A percentile compares a stretch with the other conserved stretches of the same genome.
phyloP scores from a whole-genome alignment of 345 rosid genomes.

The Anacardium occidentale region DNA sequence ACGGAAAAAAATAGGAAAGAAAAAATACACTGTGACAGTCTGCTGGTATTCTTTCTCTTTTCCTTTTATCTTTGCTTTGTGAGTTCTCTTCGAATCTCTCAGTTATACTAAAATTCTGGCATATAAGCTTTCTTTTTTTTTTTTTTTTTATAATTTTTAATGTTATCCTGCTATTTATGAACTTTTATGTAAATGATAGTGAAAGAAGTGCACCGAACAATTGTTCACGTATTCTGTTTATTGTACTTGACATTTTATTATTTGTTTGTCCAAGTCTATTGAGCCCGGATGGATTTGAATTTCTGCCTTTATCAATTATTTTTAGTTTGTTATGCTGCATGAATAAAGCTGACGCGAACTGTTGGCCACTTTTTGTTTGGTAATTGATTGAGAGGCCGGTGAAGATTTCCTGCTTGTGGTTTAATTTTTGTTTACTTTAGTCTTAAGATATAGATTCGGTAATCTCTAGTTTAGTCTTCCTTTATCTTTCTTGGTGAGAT shows the following conservation, averaged over 20 bases:
- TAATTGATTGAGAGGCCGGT: not conserved
- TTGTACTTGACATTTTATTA: not conserved
- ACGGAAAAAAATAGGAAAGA: not conserved
- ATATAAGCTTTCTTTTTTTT: not conserved
- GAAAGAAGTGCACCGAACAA: not conserved
- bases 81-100: not conserved
- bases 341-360: not conserved
- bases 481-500: not conserved
- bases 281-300: not conserved
- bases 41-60: not conserved
- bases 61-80: not conserved
- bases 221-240: not conserved
- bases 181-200: not conserved
- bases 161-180: not conserved
- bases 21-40: not conserved
- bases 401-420: not conserved
- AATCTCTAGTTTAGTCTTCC: not conserved
- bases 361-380: not conserved
- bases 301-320: not conserved
- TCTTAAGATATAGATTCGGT: not conserved
- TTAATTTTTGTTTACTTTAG: not conserved
- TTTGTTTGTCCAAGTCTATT: not conserved
- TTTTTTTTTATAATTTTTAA: not conserved
- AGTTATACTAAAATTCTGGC: no score
- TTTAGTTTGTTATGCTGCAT: not conserved